Evolutionary conservation across 768 basidiomycete genomes (phyloP).

Genomic region (Boletus rufocinnamomeus): DNA sequence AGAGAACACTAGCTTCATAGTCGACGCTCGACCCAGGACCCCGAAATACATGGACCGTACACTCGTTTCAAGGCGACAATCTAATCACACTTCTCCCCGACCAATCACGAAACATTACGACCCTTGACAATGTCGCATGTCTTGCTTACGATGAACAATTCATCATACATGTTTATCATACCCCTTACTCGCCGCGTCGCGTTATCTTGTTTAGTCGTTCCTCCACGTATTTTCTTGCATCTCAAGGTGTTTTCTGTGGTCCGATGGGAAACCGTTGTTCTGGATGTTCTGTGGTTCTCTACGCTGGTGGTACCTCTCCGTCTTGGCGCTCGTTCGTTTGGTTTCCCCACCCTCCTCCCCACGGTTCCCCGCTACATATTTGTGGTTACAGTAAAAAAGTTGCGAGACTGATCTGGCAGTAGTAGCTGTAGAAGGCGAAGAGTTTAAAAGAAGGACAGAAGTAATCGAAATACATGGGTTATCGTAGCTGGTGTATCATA

Average conservation of each 20-base stretch:
- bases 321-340: constrained; percentile 17
- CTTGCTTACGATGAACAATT: constrained; percentile 34
- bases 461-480: constrained; percentile 33
- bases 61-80: constrained; percentile 30
- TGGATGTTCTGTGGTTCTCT: constrained; percentile 22
- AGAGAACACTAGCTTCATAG: constrained; percentile 17
- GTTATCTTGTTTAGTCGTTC: constrained; percentile 33
- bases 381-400: constrained; percentile 24
- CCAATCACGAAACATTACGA: constrained; percentile 29
- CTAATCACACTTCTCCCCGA: constrained; percentile 24
- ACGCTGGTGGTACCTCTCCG: constrained; percentile 11
- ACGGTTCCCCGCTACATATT: constrained; percentile 20
- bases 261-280: constrained; percentile 22
- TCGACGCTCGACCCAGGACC: constrained; percentile 16
- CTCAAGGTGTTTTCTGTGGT: constrained; percentile 24
- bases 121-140: constrained; percentile 25
- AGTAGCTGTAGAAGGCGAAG: constrained; percentile 29
- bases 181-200: constrained; percentile 32
- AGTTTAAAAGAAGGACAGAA: constrained; percentile 34
- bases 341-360: background rate
- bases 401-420: constrained; percentile 31
- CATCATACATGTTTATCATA: constrained; percentile 32
- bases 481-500: constrained; percentile 36
- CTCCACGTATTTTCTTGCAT: constrained; percentile 25
- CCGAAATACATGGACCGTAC: constrained; percentile 18